Evolutionary conservation across 345 rosid species (phyloP).

Genomic region (Arabis hirsuta): DNA sequence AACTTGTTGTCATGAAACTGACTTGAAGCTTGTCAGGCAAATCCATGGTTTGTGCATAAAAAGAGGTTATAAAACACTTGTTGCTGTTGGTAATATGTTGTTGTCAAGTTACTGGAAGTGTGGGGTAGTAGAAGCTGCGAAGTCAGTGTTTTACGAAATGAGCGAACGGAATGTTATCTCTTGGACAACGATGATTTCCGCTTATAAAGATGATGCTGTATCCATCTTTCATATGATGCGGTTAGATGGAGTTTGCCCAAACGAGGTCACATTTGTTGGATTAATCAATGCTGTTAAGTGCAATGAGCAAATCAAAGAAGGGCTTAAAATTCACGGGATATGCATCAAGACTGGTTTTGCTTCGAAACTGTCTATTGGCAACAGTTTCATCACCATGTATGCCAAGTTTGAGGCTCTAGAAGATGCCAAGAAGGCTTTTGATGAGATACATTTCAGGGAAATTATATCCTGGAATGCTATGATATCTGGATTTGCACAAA

Average conservation of each 20-base stretch:
- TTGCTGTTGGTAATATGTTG: slow-evolving; percentile 70
- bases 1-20: slow-evolving; percentile 71
- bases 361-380: slow-evolving; percentile 59
- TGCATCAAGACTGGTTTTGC: slow-evolving; percentile 61
- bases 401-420: slow-evolving; percentile 66
- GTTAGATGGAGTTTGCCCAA: slow-evolving; percentile 69
- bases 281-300: slow-evolving; percentile 61
- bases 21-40: slow-evolving; percentile 71
- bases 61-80: slow-evolving; percentile 62
- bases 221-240: slow-evolving; percentile 68
- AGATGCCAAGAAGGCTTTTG: slow-evolving; percentile 61
- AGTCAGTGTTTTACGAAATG: slow-evolving; percentile 61
- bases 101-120: slow-evolving; percentile 76
- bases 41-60: slow-evolving; percentile 77
- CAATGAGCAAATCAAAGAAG: slow-evolving; percentile 54
- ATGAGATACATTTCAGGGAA: slow-evolving; percentile 58
- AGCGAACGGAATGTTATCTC: slow-evolving; percentile 71
- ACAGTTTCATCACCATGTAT: slow-evolving; percentile 86
- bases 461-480: slow-evolving; percentile 83
- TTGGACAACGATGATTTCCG: slow-evolving; percentile 85
- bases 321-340: slow-evolving; percentile 63
- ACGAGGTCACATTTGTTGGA: slow-evolving; percentile 75
- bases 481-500: slow-evolving; percentile 80
- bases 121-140: slow-evolving; percentile 59
- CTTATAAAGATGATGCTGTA: slow-evolving; percentile 57